Evolutionary conservation across 1,139 yeast genomes (phyloP), one percentile per base, ranked within the genome.

Genomic region (Scheffersomyces segobiensis): DNA sequence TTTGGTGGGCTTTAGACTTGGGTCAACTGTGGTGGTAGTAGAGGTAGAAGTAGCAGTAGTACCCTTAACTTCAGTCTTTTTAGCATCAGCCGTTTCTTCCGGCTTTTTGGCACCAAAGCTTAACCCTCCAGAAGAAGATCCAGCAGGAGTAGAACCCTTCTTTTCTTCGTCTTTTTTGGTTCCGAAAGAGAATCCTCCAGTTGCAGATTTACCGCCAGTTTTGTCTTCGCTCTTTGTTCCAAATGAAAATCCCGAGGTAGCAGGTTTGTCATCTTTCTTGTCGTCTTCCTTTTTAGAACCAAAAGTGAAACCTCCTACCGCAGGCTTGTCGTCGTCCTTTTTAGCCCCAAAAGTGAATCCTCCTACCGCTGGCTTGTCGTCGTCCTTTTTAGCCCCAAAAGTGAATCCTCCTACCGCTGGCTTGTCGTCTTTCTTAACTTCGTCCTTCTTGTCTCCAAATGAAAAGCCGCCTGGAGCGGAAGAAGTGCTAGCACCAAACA

Each of bases 1-100:
- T 54, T 79, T 81, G 50, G 83, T 80, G 26, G 80, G 82, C 66
- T 77, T 83, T 67, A 63, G 76, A 53, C 65, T 71, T 24, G 77
- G 75, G 55, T 67, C 72, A 14, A 70, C 63, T 17, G 74, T 60
- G 2, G 72, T 60, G 39, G 69, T 58, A 22, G 66, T 64, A 8
- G 67, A 55, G 18, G 66, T 56, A 3, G 64, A 52, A 17, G 60
- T 56, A 7, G 56, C 19, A 32, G 51, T 47, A n/a, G 61, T 54
- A n/a, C 61, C 52, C 10, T 49, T 52, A 52, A 47, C 47, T 59
- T 59, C 62, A 59, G 51, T 60, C 55, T 62, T 58, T 56, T 61
- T 56, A 49, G 50, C 55, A 56, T 65, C 63, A 55, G 62, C 49
- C 1, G 55, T 18, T 55, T 39, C 53, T 6, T 26, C 46, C 18